Base-by-base conservation (phyloP, 1,284 basidiomycete genomes). In the Neolentinus lepideus region DNA sequence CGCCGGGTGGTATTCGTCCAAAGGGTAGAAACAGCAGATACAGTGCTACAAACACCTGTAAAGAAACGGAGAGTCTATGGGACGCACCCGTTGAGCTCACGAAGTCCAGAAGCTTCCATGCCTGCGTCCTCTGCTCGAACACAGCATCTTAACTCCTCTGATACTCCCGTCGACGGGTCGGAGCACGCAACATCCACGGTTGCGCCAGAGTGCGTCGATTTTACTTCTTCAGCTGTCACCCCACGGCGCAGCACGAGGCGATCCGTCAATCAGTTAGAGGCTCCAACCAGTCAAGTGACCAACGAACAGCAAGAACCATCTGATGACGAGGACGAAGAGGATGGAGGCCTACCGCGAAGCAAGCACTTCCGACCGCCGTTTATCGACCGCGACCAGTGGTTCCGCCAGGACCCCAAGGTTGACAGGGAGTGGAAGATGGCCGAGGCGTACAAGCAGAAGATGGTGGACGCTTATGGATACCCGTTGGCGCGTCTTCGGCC, bases 391-490 rank as follows among this genome's bases (percentile, higher is more conserved):
- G 16, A 21, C 12, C 47, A 50, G 47, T 50, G 47, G 47, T 29
- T 24, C 24, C 11, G 9, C 6, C 22, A 21, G 22, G 47, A 50
- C n/a, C 47, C 47, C 24, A 50, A 50, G n/a, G n/a, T 50, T 12
- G 47, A 50, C 9, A 50, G 27, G 47, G 47, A 50, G 47, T 50
- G 47, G 10, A 50, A 29, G 47, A 29, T 50, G 47, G 47, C 47
- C 9, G 27, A 26, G 47, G 22, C 47, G 22, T 50, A 16, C 24
- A 50, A 50, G 47, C 24, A 50, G 24, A 21, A 22, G 47, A 50
- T 50, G 47, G 47, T 50, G 22, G 47, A 10, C 11, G 47, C 11
- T 8, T n/a, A 26, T 26, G 47, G 47, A 22, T n/a, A 50, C 25
- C 47, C 47, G 47, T 25, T 50, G 9, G 47, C 38, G 16, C 38